Evolutionary conservation across 257 asterid species (phyloP).

Genomic region (Ajuga chamaepitys): DNA sequence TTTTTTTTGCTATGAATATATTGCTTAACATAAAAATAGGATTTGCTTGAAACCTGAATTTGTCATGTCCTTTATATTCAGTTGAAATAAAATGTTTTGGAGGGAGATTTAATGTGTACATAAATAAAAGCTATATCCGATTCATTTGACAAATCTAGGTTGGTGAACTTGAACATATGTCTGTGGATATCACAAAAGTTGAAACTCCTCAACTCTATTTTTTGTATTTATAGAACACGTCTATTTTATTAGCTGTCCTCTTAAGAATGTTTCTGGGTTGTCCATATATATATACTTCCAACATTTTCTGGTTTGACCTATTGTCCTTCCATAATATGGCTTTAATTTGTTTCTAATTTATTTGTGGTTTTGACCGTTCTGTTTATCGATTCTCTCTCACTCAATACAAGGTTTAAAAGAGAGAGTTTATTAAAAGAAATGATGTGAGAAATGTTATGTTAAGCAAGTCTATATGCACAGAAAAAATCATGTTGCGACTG

Average conservation of each 20-base stretch:
- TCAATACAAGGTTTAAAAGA: not conserved
- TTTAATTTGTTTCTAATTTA: not conserved
- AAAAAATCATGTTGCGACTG: not conserved
- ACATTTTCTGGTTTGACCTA: not conserved
- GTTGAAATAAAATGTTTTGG: not conserved
- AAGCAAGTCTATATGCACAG: too few species aligned
- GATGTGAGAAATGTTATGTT: not conserved
- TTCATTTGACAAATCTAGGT: not conserved
- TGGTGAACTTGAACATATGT: slow-evolving; percentile 14
- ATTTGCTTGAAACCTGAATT: not conserved
- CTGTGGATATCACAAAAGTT: not conserved
- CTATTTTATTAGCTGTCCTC: not conserved
- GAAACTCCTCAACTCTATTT: not conserved
- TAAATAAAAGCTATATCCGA: slow-evolving; percentile 4
- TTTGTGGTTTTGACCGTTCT: not conserved
- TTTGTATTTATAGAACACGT: not conserved
- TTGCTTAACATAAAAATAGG: not conserved
- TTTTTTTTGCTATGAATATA: slow-evolving; percentile 4
- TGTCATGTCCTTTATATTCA: not conserved
- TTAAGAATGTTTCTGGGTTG: not conserved
- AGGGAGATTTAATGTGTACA: not conserved
- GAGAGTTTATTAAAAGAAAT: not conserved
- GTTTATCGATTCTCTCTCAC: not conserved
- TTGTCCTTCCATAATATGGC: not conserved
- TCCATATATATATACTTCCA: too few species aligned